Base-by-base conservation (phyloP, 306 rosid species). In the Trifolium repens region DNA sequence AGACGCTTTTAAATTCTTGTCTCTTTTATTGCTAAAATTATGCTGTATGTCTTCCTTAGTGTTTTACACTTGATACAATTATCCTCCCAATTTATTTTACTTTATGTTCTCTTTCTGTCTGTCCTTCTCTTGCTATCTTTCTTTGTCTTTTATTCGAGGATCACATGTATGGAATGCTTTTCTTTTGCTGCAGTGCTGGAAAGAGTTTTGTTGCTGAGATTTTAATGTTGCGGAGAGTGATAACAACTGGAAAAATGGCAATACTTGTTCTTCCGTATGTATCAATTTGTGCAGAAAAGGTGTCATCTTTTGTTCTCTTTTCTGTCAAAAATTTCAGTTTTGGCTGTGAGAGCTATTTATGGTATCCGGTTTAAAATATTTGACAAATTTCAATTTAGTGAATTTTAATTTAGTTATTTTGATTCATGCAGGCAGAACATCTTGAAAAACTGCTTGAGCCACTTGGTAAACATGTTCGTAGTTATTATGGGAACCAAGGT, bases 131-230 rank as follows among this genome's bases (percentile, higher is more conserved):
- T 47, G 30, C 61, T 49, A 50, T 39, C 35, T 43, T 15, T 57
- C 14, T 49, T 5, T 50, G 16, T 67, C 53, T 76, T 47, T 34
- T 47, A 59, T 79, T 69, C 27, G 60, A 8, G 69, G 61, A 67
- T 63, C 72, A 26, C 71, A 9, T 68, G 43, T 70, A 66, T 79
- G 77, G 69, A 76, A 78, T 68, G 61, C 62, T 84, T 77, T 67
- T 80, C 69, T 83, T 80, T 82, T 79, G 77, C 78, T 27, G 78
- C 93, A 94, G 98, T 85, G 97, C 97, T n/a, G 97, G 97, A 67
- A 94, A 94, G 87, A 94, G 97, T 90, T 88, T 94, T 72, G 97
- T 91, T 81, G 98, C 98, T 69, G 98, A 94, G 84, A 91, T 91
- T 85, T 84, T 94, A 76, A 94, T 94, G 97, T 73, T 91, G 74